phyloP scores from a whole-genome alignment of 768 basidiomycete genomes.

The Russula olivacea region DNA sequence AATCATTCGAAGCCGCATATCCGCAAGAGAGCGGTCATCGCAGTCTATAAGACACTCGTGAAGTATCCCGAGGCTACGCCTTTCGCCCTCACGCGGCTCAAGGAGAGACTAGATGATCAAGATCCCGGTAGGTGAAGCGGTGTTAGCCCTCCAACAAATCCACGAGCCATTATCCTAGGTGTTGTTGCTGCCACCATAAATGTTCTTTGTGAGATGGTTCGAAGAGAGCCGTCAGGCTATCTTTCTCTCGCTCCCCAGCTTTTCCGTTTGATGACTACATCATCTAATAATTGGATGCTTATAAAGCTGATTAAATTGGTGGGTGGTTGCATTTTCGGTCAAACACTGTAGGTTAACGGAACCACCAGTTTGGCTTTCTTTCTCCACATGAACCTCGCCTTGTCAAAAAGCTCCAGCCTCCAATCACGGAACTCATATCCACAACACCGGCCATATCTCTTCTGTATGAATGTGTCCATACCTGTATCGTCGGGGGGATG shows the following conservation, averaged over 20 bases:
- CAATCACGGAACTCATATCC: constrained; percentile 91
- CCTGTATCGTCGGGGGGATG: constrained; percentile 97
- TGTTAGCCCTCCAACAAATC: neutral
- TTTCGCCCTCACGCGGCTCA: constrained; percentile 59
- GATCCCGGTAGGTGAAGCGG: constrained; percentile 50
- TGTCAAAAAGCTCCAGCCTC: constrained; percentile 89
- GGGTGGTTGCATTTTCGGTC: constrained; percentile 27
- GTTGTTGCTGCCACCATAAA: constrained; percentile 95
- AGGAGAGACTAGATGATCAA: constrained; percentile 75
- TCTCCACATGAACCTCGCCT: constrained; percentile 90
- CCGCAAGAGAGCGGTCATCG: constrained; percentile 84
- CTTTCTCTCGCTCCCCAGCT: constrained; percentile 85
- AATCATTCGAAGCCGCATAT: constrained; percentile 86
- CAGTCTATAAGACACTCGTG: constrained; percentile 70
- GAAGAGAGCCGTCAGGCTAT: constrained; percentile 72
- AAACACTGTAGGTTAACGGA: constrained; percentile 1
- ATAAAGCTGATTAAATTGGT: constrained; percentile 98
- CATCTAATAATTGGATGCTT: constrained; percentile 99
- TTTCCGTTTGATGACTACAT: constrained; percentile 88
- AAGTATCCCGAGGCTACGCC: constrained; percentile 76
- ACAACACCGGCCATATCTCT: constrained; percentile 94
- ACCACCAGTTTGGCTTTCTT: constrained; percentile 77
- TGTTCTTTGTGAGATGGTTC: constrained; percentile 87
- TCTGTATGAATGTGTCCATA: constrained; percentile 96
- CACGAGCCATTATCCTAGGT: constrained; percentile 40